These are phyloP conservation scores for Phaseolus lunatus DNA, from an alignment of 306 rosid genomes.

Conservation along the genomic window DNA sequence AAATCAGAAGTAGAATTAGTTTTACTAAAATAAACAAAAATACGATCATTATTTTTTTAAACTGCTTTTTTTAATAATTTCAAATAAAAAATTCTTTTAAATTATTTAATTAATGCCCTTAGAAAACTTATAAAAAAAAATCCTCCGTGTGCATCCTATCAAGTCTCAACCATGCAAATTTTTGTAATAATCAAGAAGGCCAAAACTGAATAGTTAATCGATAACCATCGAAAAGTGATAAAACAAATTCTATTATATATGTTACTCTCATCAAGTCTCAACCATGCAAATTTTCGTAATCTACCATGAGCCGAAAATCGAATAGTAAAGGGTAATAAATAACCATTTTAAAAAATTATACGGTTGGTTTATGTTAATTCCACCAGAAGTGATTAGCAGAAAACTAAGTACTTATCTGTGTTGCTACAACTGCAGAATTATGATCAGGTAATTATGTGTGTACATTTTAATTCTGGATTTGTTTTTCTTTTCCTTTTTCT, in stretches of 20 bases:
- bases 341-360: slow-evolving; percentile 26
- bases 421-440: slow-evolving; percentile 20
- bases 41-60: too few relatives aligned
- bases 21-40: too few relatives aligned
- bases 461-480: background rate
- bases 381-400: slow-evolving; percentile 55
- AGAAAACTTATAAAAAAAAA: too few relatives aligned
- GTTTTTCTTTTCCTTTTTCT: background rate
- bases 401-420: slow-evolving; percentile 46
- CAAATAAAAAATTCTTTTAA: too few relatives aligned
- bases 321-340: background rate
- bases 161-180: slow-evolving; percentile 41
- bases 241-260: too few relatives aligned
- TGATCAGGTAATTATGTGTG: too few relatives aligned
- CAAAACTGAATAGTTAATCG: slow-evolving; percentile 15
- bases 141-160: background rate
- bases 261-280: too few relatives aligned
- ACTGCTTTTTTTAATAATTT: too few relatives aligned
- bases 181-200: slow-evolving; percentile 8
- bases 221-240: slow-evolving; percentile 19
- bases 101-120: too few relatives aligned
- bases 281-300: too few relatives aligned
- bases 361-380: slow-evolving; percentile 34
- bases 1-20: too few relatives aligned
- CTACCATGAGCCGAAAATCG: too few relatives aligned